Evolutionary conservation across 768 basidiomycete genomes (phyloP), one percentile per base, ranked within the genome.

Genomic region (Trametes sanguinea): DNA sequence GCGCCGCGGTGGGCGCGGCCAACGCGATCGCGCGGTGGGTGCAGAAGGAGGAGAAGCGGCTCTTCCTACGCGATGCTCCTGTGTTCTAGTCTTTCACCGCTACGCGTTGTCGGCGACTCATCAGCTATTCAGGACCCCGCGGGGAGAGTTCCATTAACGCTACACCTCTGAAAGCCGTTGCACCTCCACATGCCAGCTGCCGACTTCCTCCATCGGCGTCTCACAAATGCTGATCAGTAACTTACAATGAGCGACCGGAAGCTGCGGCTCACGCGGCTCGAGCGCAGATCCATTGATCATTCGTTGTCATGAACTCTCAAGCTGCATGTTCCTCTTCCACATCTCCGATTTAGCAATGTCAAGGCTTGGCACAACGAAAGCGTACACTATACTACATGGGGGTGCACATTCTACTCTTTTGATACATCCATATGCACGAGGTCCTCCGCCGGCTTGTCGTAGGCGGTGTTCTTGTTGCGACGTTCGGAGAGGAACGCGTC

Each of bases 21-120:
- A 96, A 98, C 71, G 82, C 88, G 1, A 89, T 98, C 29, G 87
- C 88, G 22, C 80, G 88, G 14, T 99, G 96, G 96, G 87, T 97
- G 5, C 89, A 91, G 80, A 89, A 86, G 67, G 92, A 97, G 69
- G 96, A 97, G 73, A 76, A 76, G 5, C 81, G 78, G 67, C 69
- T 99, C 61, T 98, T 98, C 72, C 75, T 99, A 65, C 81, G 83
- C 58, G 90, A 95, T 73, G 94, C 95, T 29, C 95, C 95, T 3
- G 90, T 94, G 37, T 96, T 98, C 72, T 94, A 64, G 50, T 9
- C 29, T 30, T 50, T 4, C 30, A 43, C 22, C 22, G 22, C 22
- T 22, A 22, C 22, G 22, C 22, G 22, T 22, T 22, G 22, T 22
- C 22, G 1, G 22, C 22, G 22, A 22, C 22, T 22, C 22, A 22